phyloP scores from a whole-genome alignment of 1,284 basidiomycete genomes.

The Lentinus polychrous region DNA sequence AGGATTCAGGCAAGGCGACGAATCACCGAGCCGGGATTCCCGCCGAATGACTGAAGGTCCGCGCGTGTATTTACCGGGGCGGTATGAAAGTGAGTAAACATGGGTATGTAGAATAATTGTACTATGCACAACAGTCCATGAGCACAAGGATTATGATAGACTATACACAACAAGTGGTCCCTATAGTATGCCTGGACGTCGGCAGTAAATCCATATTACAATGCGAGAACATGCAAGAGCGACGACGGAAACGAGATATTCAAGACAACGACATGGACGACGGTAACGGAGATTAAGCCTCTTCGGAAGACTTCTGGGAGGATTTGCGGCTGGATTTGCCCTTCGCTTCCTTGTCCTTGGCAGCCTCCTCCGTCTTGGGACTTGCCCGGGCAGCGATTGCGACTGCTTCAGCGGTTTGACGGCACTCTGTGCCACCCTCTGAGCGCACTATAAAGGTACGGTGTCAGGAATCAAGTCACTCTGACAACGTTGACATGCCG shows the following conservation, averaged over 20 bases:
- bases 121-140: slow-evolving; percentile 1
- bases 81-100: background rate
- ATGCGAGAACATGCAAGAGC: background rate
- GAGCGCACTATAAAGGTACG: slow-evolving; percentile 54
- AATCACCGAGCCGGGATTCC: too few species aligned
- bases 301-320: too few species aligned
- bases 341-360: slow-evolving; percentile 24
- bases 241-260: background rate
- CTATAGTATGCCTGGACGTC: too few species aligned
- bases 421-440: slow-evolving; percentile 73
- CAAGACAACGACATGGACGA: background rate
- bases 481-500: background rate
- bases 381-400: slow-evolving; percentile 22
- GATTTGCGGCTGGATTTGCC: slow-evolving; percentile 11
- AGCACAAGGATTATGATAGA: background rate
- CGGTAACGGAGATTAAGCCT: too few species aligned
- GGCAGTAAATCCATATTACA: background rate
- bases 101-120: background rate
- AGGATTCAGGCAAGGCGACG: too few species aligned
- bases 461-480: background rate
- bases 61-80: too few species aligned
- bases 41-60: too few species aligned
- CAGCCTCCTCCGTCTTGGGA: slow-evolving; percentile 20
- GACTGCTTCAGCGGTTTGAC: slow-evolving; percentile 28
- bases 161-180: background rate